A percentile compares a stretch with the other conserved stretches of the same genome.
phyloP scores from a whole-genome alignment of 2,329 filamentous ascomycete genomes.

The Fusarium sp. region DNA sequence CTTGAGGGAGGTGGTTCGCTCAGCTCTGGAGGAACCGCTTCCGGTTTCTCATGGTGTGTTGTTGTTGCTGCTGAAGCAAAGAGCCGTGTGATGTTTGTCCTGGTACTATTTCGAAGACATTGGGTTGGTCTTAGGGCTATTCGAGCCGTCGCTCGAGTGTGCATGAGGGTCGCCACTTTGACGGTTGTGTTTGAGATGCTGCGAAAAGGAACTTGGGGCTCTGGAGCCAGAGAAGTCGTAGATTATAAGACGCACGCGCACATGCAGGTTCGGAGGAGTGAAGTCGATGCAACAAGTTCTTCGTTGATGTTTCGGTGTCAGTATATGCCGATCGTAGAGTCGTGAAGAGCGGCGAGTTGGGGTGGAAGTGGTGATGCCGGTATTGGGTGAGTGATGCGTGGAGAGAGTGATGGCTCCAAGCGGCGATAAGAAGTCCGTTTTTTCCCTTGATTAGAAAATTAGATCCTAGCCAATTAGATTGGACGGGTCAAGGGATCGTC shows the following conservation, averaged over 20 bases:
- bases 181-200: slow-evolving; percentile 26
- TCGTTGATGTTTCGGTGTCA: neutral
- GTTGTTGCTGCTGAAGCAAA: slow-evolving; percentile 48
- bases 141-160: slow-evolving; percentile 59
- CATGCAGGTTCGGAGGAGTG: neutral
- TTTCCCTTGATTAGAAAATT: slow-evolving; percentile 35
- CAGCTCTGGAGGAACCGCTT: slow-evolving; percentile 39
- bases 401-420: slow-evolving; percentile 14
- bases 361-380: slow-evolving; percentile 22
- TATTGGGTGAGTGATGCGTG: slow-evolving; percentile 24
- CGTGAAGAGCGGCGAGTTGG: slow-evolving; percentile 1
- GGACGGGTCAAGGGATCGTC: slow-evolving; percentile 10
- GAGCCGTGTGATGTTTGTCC: slow-evolving; percentile 51
- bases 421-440: slow-evolving; percentile 38
- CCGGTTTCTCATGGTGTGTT: slow-evolving; percentile 41
- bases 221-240: slow-evolving; percentile 17
- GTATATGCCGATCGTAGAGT: neutral
- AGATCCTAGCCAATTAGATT: slow-evolving; percentile 37
- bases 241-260: slow-evolving; percentile 21
- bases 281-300: neutral
- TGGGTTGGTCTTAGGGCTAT: slow-evolving; percentile 51
- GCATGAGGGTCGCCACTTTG: slow-evolving; percentile 53
- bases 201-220: slow-evolving; percentile 14
- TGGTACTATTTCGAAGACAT: slow-evolving; percentile 57
- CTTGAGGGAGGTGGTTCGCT: slow-evolving; percentile 22